These are phyloP conservation scores for Escallonia herrerae DNA, from an alignment of 129 eudicot species.

Conservation along the genomic window DNA sequence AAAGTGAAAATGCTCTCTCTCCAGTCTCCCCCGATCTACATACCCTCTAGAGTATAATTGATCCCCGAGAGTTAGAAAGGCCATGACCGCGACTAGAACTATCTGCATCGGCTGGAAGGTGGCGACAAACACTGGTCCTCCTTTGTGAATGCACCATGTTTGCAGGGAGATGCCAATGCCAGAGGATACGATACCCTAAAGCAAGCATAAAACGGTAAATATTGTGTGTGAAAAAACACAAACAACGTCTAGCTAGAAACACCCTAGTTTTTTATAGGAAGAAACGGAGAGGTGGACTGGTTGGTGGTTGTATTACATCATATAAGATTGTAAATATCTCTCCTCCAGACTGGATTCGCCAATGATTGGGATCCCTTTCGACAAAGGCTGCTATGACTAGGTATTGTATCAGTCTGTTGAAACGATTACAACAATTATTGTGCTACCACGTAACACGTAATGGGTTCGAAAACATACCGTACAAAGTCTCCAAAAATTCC, in stretches of 20 bases:
- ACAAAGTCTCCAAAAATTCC: constrained; percentile 63
- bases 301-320: constrained; percentile 31
- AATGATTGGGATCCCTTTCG: constrained; percentile 54
- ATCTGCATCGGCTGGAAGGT: constrained; percentile 88
- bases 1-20: too few species aligned
- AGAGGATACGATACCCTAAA: constrained; percentile 72
- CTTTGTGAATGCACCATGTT: constrained; percentile 86
- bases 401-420: constrained; percentile 67
- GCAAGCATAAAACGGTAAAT: background rate
- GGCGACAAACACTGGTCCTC: constrained; percentile 87
- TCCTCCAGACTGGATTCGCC: constrained; percentile 64
- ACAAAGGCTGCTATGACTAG: constrained; percentile 56
- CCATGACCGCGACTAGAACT: constrained; percentile 73
- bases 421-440: too few species aligned
- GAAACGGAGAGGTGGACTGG: too few species aligned
- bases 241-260: background rate
- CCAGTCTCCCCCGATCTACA: too few species aligned
- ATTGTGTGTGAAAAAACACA: constrained; percentile 66
- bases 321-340: constrained; percentile 69
- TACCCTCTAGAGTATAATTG: constrained; percentile 73
- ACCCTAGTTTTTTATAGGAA: background rate
- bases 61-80: constrained; percentile 66
- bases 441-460: too few species aligned
- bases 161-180: constrained; percentile 73
- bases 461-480: constrained; percentile 29